These are phyloP conservation scores for Rhodomyrtus psidioides DNA, from an alignment of 441 rosid genomes.

Conservation along the genomic window DNA sequence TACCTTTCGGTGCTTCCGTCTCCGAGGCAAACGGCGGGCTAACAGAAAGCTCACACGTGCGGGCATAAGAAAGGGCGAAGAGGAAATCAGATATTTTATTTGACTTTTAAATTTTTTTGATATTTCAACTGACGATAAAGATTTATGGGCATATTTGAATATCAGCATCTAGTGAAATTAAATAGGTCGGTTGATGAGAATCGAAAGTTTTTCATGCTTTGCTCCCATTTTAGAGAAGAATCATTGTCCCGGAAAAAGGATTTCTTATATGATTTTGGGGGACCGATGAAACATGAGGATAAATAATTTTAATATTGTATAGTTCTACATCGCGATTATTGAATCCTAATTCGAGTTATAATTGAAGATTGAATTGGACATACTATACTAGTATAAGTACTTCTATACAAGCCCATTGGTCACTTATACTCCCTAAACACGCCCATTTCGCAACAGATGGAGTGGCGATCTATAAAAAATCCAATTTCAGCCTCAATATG, in stretches of 20 bases:
- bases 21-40: neutral
- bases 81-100: neutral
- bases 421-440: no score
- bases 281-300: neutral
- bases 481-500: no score
- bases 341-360: neutral
- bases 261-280: neutral
- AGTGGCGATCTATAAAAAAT: no score
- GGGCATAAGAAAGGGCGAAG: neutral
- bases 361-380: neutral
- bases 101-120: neutral
- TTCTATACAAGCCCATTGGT: neutral
- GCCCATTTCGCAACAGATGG: no score
- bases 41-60: neutral
- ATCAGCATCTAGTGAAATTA: neutral
- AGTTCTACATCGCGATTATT: neutral
- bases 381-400: accelerated
- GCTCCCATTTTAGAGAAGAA: no score
- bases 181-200: neutral
- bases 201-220: no score
- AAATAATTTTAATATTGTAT: neutral
- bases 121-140: neutral
- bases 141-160: neutral
- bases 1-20: neutral
- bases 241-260: neutral